Conservation (phyloP, 148 eudicot genomes). For the Rhododendron griersonianum region DNA sequence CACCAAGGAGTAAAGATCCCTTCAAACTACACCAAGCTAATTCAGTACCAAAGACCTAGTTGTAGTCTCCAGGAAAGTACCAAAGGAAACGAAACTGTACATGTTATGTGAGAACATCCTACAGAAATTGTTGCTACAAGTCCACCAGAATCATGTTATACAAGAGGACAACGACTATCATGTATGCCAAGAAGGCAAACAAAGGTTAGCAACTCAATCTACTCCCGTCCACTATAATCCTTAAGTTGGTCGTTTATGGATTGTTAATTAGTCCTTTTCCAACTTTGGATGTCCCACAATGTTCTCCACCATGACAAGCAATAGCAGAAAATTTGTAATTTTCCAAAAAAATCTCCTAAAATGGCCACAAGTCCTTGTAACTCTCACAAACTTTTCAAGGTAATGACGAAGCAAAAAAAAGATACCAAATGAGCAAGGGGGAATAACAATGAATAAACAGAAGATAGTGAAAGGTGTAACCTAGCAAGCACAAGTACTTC, state of each 20-base stretch:
- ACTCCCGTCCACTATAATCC: not conserved
- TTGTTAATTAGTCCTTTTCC: not conserved
- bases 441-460: not conserved
- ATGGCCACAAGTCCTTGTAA: not conserved
- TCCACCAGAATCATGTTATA: not conserved
- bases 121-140: not conserved
- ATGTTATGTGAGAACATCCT: not conserved
- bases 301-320: not conserved
- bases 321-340: not conserved
- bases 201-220: not conserved
- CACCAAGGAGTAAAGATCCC: not conserved
- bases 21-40: not conserved
- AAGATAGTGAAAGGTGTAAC: conserved; percentile 25
- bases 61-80: not conserved
- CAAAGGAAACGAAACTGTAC: not conserved
- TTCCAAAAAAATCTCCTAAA: not conserved
- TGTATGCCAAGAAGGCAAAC: not conserved
- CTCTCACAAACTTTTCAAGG: not conserved
- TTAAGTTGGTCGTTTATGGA: not conserved
- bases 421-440: not conserved
- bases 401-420: not conserved
- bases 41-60: not conserved
- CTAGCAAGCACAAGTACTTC: conserved; percentile 96
- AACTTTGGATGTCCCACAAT: not conserved
- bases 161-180: not conserved